Evolutionary conservation across 2,329 filamentous ascomycete genomes (phyloP).

Genomic region (Colletotrichum chrysophilum): DNA sequence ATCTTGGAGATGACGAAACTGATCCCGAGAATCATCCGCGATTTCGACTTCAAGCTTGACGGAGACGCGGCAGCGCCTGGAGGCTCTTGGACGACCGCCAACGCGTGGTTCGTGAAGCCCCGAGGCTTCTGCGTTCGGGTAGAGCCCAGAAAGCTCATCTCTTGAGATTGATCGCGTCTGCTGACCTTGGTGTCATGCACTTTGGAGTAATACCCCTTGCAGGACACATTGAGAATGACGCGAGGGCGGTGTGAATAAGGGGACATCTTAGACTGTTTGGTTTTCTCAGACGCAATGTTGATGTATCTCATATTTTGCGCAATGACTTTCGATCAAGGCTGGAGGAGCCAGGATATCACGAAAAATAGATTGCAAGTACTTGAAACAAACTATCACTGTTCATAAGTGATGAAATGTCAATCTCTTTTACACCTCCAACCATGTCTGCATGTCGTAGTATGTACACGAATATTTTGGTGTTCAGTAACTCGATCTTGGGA

Average conservation of each 20-base stretch:
- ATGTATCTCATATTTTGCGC: neutral
- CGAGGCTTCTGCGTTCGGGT: slow-evolving; percentile 38
- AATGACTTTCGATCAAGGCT: neutral
- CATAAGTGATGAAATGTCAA: neutral
- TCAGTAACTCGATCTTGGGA: neutral
- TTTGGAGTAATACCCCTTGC: neutral
- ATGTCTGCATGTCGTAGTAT: neutral
- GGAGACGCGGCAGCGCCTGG: neutral
- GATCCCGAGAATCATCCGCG: slow-evolving; percentile 39
- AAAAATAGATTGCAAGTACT: neutral
- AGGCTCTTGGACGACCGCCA: slow-evolving; percentile 35
- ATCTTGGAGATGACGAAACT: slow-evolving; percentile 48
- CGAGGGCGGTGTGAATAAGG: no score
- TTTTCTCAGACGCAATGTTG: accelerated
- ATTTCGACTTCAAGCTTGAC: slow-evolving; percentile 36
- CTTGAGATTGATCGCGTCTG: neutral
- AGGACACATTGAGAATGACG: neutral
- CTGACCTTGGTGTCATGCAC: neutral
- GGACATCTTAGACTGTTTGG: neutral
- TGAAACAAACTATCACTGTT: accelerated
- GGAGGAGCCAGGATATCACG: neutral
- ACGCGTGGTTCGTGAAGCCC: slow-evolving; percentile 50
- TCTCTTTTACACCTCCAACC: accelerated
- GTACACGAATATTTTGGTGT: neutral
- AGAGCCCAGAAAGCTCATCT: neutral